A percentile compares a stretch with the other conserved stretches of the same genome.
Evolutionary conservation across 2,329 filamentous ascomycete genomes (phyloP).

Genomic region (Boeremia lycopersici): DNA sequence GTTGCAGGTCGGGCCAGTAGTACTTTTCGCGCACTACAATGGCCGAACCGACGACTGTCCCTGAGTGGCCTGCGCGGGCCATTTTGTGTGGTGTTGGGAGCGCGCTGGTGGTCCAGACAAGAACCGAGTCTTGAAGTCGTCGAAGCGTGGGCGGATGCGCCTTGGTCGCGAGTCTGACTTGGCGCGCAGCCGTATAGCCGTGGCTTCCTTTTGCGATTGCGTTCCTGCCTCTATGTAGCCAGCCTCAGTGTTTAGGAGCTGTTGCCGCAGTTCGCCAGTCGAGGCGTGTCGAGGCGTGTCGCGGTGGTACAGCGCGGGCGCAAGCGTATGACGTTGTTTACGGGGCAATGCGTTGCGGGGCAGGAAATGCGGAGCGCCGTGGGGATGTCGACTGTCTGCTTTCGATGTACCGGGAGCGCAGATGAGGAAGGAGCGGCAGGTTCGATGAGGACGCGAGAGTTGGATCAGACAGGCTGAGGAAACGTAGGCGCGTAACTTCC

Average conservation of each 20-base stretch:
- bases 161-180: constrained; percentile 4
- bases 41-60: constrained; percentile 45
- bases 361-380: constrained; percentile 9
- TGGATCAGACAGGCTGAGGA: not conserved
- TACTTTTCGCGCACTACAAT: constrained; percentile 59
- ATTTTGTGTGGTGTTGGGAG: constrained; percentile 25
- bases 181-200: constrained; percentile 13
- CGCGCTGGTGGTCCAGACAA: not conserved
- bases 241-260: not conserved
- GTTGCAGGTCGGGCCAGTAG: constrained; percentile 68
- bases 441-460: not conserved
- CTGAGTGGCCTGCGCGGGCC: constrained; percentile 43
- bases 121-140: not conserved
- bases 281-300: constrained; percentile 2
- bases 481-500: constrained; percentile 4
- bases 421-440: not conserved
- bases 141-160: constrained; percentile 9
- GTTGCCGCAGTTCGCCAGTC: not conserved
- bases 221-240: not conserved
- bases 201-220: not conserved
- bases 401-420: not conserved
- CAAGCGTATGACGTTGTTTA: constrained; percentile 15
- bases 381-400: constrained; percentile 4
- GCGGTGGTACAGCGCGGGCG: constrained; percentile 4
- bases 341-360: constrained; percentile 16